phyloP scores from a whole-genome alignment of 306 rosid species.

The Citrullus amarus region DNA sequence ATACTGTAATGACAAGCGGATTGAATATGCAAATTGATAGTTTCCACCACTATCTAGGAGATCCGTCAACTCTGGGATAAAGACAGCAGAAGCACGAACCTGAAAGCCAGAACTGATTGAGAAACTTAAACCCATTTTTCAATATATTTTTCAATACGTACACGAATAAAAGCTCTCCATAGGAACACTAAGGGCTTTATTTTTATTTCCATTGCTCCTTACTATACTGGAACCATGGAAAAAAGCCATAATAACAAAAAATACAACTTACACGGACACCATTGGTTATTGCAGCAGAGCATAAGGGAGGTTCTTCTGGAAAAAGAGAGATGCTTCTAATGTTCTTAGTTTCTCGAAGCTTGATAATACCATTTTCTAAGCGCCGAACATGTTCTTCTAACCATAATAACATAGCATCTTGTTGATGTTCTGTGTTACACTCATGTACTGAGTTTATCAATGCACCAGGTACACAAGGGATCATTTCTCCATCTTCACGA shows the following conservation, averaged over 20 bases:
- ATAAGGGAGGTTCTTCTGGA: slow-evolving; percentile 65
- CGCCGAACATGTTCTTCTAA: slow-evolving; percentile 82
- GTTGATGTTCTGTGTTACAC: slow-evolving; percentile 29
- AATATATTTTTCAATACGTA: neutral
- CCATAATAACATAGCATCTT: slow-evolving; percentile 85
- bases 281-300: slow-evolving; percentile 62
- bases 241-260: neutral
- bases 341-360: slow-evolving; percentile 31
- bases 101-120: slow-evolving; percentile 6
- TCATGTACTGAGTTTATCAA: slow-evolving; percentile 37
- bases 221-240: neutral
- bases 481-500: slow-evolving; percentile 38
- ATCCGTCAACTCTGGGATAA: slow-evolving; percentile 51
- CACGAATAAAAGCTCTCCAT: neutral
- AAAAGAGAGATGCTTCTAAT: slow-evolving; percentile 47
- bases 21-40: slow-evolving; percentile 58
- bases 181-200: neutral
- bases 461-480: slow-evolving; percentile 66
- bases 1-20: slow-evolving; percentile 64
- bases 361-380: slow-evolving; percentile 55
- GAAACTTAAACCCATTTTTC: neutral
- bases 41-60: slow-evolving; percentile 18
- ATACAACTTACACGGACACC: slow-evolving; percentile 56
- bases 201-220: neutral
- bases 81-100: slow-evolving; percentile 75